Evolutionary conservation across 441 rosid species (phyloP).

Genomic region (Omphalea diandra): DNA sequence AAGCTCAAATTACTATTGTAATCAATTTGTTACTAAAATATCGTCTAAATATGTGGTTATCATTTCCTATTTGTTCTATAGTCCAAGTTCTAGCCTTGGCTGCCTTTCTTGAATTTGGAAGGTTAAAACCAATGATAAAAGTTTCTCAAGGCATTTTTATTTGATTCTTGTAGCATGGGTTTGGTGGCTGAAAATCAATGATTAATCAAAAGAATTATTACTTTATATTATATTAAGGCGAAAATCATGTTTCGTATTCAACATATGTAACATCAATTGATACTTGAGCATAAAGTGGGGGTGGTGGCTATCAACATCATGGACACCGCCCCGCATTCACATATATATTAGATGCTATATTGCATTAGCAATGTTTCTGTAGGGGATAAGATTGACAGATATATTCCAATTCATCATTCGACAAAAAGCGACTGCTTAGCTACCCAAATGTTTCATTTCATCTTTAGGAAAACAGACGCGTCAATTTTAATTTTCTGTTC

Average conservation of each 20-base stretch:
- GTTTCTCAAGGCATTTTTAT: not conserved
- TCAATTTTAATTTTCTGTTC: too few species aligned
- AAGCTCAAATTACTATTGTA: not conserved
- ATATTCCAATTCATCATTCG: conserved; percentile 2
- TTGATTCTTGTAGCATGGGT: not conserved
- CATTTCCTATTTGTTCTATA: conserved; percentile 1
- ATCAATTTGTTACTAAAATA: not conserved
- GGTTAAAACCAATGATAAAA: not conserved
- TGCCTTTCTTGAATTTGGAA: not conserved
- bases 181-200: conserved; percentile 19
- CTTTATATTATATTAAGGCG: not conserved
- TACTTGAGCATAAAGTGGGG: conserved; percentile 17
- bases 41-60: not conserved
- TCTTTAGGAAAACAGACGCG: too few species aligned
- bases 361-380: conserved; percentile 21
- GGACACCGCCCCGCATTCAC: conserved; percentile 15
- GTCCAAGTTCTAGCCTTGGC: not conserved
- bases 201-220: not conserved
- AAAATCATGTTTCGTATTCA: conserved; percentile 3
- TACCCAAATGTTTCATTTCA: not conserved
- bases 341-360: conserved; percentile 1
- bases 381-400: conserved; percentile 34
- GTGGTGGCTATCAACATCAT: conserved; percentile 32
- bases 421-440: conserved; percentile 21
- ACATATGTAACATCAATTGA: conserved; percentile 25